A percentile compares a stretch with the other conserved stretches of the same genome.
Evolutionary conservation across 1,284 basidiomycete species (phyloP).

Genomic region (Ustilago nuda): DNA sequence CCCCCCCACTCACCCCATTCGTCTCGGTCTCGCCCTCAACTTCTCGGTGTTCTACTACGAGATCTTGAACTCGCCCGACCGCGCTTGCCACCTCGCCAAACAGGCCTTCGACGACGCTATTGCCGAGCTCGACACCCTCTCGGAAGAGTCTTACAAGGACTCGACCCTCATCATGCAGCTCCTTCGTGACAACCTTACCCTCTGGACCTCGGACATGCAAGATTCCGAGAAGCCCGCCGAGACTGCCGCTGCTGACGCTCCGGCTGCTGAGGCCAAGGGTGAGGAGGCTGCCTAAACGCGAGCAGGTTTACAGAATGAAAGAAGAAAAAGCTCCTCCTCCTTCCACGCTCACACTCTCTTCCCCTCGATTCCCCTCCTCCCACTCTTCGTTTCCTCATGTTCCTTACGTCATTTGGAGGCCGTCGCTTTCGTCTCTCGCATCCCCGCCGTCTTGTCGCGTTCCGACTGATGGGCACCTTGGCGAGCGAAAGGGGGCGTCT

Average conservation of each 20-base stretch:
- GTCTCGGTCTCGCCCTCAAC: slow-evolving; percentile 98
- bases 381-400: slow-evolving; percentile 26
- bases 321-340: slow-evolving; percentile 37
- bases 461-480: slow-evolving; percentile 29
- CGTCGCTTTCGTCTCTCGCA: slow-evolving; percentile 49
- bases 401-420: slow-evolving; percentile 44
- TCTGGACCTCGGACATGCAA: slow-evolving; percentile 94
- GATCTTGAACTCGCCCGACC: slow-evolving; percentile 98
- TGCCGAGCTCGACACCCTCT: slow-evolving; percentile 98
- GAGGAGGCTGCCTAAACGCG: slow-evolving; percentile 67
- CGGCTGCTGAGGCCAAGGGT: slow-evolving; percentile 65
- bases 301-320: slow-evolving; percentile 36
- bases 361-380: slow-evolving; percentile 12
- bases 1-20: slow-evolving; percentile 98
- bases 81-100: slow-evolving; percentile 99
- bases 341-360: slow-evolving; percentile 9
- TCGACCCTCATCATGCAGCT: slow-evolving; percentile 97
- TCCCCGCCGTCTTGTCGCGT: slow-evolving; percentile 17
- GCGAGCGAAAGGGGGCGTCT: neutral
- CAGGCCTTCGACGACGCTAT: slow-evolving; percentile 99
- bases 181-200: slow-evolving; percentile 95
- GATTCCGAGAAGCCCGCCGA: slow-evolving; percentile 70
- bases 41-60: slow-evolving; percentile 99
- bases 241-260: slow-evolving; percentile 59
- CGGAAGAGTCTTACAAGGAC: slow-evolving; percentile 98